A percentile compares a stretch with the other conserved stretches of the same genome.
Conservation (phyloP, 306 rosid species). For the Styphnolobium japonicum region DNA sequence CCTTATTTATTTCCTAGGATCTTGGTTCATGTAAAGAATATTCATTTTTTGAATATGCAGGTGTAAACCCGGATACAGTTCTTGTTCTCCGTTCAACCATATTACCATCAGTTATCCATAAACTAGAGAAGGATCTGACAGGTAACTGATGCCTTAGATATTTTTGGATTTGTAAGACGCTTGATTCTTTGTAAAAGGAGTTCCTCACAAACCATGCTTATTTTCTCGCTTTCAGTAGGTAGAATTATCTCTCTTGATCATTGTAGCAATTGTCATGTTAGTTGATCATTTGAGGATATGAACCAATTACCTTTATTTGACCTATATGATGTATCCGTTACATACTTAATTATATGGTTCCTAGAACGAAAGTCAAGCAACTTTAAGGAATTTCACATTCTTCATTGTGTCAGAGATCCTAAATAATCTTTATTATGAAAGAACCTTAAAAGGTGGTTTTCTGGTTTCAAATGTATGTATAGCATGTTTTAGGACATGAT, state of each 20-base stretch:
- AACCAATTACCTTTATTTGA: neutral
- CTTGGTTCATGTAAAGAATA: conserved; percentile 24
- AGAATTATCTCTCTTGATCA: neutral
- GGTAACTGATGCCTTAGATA: conserved; percentile 43
- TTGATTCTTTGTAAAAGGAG: conserved; percentile 25
- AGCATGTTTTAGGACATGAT: no score
- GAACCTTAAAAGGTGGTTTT: neutral
- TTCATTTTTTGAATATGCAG: conserved; percentile 45
- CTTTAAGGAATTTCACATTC: neutral
- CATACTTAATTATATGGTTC: no score
- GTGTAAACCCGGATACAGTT: conserved; percentile 58
- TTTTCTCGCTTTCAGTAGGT: neutral
- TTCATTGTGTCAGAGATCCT: neutral
- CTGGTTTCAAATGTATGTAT: neutral
- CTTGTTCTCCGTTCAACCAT: conserved; percentile 57
- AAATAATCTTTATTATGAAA: neutral
- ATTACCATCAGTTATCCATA: conserved; percentile 44
- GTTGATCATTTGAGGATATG: neutral
- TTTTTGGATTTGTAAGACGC: conserved; percentile 19
- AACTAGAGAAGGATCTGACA: conserved; percentile 52
- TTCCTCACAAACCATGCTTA: neutral
- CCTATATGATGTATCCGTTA: neutral
- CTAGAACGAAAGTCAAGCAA: neutral
- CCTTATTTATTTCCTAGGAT: conserved; percentile 15
- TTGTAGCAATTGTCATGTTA: neutral